Evolutionary conservation across 2,329 filamentous ascomycete species (phyloP).

Genomic region (Thelonectria blattea): DNA sequence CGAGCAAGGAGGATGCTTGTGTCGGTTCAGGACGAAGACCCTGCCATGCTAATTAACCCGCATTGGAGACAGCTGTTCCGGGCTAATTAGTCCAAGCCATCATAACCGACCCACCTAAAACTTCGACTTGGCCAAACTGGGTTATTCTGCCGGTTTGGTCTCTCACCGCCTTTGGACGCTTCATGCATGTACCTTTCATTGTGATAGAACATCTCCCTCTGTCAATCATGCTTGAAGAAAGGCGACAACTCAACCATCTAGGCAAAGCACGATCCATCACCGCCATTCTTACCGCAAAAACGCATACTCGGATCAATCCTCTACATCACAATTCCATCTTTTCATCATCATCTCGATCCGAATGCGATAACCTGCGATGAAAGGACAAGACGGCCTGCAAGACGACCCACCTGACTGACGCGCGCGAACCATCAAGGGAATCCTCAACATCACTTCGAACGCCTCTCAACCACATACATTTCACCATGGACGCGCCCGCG

Average conservation of each 20-base stretch:
- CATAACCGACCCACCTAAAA: too few relatives aligned
- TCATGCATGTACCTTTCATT: conserved; percentile 9
- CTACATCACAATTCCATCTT: too few relatives aligned
- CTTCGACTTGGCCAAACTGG: background rate
- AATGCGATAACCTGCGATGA: conserved; percentile 20
- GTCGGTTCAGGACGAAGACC: background rate
- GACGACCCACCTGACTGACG: conserved; percentile 26
- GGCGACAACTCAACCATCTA: background rate
- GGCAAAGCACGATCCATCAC: background rate
- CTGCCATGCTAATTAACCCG: background rate
- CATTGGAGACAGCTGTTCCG: background rate
- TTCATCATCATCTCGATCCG: too few relatives aligned
- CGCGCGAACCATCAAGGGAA: conserved; percentile 27
- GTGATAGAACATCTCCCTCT: conserved; percentile 6
- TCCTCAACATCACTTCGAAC: conserved; percentile 2
- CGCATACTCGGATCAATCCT: background rate
- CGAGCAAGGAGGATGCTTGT: background rate
- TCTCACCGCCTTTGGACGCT: conserved; percentile 32
- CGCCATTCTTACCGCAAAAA: background rate
- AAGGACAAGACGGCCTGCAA: conserved; percentile 4
- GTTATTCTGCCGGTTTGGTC: conserved; percentile 31
- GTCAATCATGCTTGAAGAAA: conserved; percentile 1
- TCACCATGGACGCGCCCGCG: conserved; percentile 40
- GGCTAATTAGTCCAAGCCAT: background rate
- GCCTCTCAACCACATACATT: conserved; percentile 5